Evolutionary conservation across 2,329 filamentous ascomycete species (phyloP).

Genomic region (Claviceps arundinis): DNA sequence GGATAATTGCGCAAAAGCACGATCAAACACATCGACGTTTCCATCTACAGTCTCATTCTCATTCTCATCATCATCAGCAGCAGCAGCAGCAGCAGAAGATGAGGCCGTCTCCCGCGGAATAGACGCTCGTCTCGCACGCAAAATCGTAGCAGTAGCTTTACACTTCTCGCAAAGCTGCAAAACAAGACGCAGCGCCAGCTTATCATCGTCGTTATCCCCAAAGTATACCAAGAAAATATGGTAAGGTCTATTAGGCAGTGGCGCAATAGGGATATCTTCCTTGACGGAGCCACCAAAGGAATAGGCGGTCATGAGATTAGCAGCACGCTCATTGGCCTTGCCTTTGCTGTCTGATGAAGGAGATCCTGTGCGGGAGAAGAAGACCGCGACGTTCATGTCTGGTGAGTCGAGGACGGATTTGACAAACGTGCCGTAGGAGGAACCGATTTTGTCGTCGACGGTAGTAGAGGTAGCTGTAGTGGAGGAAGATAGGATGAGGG

Average conservation of each 20-base stretch:
- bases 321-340: constrained; percentile 18
- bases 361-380: constrained; percentile 50
- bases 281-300: constrained; percentile 42
- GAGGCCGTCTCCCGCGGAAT: background rate
- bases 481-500: constrained; percentile 13
- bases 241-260: constrained; percentile 56
- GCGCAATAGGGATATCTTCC: constrained; percentile 41
- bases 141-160: constrained; percentile 64
- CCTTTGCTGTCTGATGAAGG: constrained; percentile 26
- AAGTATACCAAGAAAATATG: constrained; percentile 83
- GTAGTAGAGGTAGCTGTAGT: background rate
- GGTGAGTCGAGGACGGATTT: constrained; percentile 46
- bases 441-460: constrained; percentile 25
- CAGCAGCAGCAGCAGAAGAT: background rate
- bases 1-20: constrained; percentile 4
- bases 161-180: constrained; percentile 73
- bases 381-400: constrained; percentile 63
- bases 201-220: constrained; percentile 65
- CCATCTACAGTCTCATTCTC: too few relatives aligned
- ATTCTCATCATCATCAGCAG: background rate
- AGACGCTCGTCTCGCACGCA: constrained; percentile 22
- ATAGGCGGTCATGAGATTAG: constrained; percentile 33
- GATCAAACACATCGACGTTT: constrained; percentile 4
- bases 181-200: constrained; percentile 64
- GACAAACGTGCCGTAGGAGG: constrained; percentile 61